Evolutionary conservation across 1,139 yeast genomes (phyloP), one percentile per base, ranked within the genome.

Genomic region (Geotrichum histeridarum): DNA sequence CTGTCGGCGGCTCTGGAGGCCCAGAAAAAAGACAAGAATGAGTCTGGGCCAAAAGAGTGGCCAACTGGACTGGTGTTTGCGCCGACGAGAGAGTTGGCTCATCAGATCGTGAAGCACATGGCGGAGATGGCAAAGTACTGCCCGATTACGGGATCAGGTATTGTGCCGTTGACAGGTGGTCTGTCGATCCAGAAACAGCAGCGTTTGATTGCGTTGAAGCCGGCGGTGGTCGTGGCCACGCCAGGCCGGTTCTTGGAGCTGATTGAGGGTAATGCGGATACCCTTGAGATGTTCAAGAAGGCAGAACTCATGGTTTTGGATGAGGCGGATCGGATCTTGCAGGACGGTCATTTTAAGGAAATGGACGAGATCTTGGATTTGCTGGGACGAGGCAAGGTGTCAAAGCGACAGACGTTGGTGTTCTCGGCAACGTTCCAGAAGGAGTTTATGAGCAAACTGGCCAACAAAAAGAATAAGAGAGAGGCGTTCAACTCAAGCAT

Each of bases 41-140:
- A 57, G 47, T 42, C 56, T 9, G 42, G 63, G 58, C 46, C 60
- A 58, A 35, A 56, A 45, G 44, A 59, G 58, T 61, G 77, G 14
- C 93, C 96, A 2, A 74, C 84, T 2, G 98, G 91, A 8, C 74
- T 94, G 11, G 80, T 94, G 18, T 87, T 94, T 65, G 86, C 96
- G 0, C 99, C 99, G 18, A 94, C 99, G 0, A 80, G 99, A 75
- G 99, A 94, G 69, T 78, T 94, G 63, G 99, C 96, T 0, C 94
- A 87, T 62, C 99, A 94, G 71, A 97, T 94, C 51, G 82, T 84
- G 41, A 81, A 83, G 59, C 98, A 93, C 71, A 70, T 93, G 59
- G 79, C 81, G 60, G 73, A 75, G 14, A 67, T 90, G 8, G 77
- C 90, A 14, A 78, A 81, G 55, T 80, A 72, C 61, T 79, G 85